A percentile compares a stretch with the other conserved stretches of the same genome.
Evolutionary conservation across 306 rosid genomes (phyloP).

Genomic region (Fragaria vesca): DNA sequence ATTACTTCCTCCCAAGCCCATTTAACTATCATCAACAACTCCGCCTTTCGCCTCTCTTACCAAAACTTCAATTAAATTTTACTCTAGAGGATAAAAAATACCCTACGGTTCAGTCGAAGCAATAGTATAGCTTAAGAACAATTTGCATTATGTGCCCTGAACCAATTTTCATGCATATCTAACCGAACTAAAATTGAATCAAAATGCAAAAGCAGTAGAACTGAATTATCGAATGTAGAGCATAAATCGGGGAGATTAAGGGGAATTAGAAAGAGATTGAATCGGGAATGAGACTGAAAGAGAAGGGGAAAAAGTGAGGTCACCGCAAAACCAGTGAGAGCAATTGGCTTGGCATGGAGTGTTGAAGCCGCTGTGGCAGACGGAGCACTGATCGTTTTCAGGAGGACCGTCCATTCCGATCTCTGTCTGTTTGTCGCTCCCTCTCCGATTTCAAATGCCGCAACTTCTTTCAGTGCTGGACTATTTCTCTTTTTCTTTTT

Average conservation of each 20-base stretch:
- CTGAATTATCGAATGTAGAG: not conserved
- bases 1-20: not conserved
- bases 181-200: not conserved
- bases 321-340: slow-evolving; percentile 97
- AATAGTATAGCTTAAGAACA: too few species aligned
- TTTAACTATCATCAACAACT: not conserved
- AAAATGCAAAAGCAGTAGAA: not conserved
- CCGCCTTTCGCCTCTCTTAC: not conserved
- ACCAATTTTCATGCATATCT: not conserved
- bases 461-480: not conserved
- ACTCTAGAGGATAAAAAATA: too few species aligned
- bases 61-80: not conserved
- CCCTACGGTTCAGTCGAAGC: too few species aligned
- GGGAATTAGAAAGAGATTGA: not conserved
- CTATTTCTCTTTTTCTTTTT: too few species aligned
- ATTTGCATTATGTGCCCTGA: not conserved
- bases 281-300: not conserved
- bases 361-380: slow-evolving; percentile 67
- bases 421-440: not conserved
- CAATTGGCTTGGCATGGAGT: slow-evolving; percentile 91
- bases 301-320: not conserved
- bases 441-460: not conserved
- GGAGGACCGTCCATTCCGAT: slow-evolving; percentile 61
- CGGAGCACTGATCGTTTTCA: slow-evolving; percentile 61
- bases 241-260: not conserved